phyloP scores from a whole-genome alignment of 2,329 filamentous ascomycete genomes.

The Kalaharituber pfeilii region DNA sequence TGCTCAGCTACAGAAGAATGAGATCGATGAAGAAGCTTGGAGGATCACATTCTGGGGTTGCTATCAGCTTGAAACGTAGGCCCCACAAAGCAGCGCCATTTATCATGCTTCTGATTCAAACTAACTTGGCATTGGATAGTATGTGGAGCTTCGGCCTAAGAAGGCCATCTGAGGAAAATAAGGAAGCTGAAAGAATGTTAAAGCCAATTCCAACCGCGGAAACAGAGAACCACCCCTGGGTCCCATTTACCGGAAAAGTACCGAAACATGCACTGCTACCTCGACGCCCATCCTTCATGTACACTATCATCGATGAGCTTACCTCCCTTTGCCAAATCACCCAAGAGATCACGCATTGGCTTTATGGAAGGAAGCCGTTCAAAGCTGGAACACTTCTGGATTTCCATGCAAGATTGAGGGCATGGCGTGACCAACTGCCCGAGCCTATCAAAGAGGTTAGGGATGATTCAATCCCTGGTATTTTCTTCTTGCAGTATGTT shows the following conservation, averaged over 20 bases:
- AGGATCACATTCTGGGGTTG: neutral
- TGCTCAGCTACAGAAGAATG: neutral
- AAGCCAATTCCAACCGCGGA: neutral
- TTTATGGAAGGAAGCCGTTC: neutral
- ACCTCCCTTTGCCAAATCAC: neutral
- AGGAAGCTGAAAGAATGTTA: neutral
- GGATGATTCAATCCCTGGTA: neutral
- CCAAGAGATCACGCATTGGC: neutral
- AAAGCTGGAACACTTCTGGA: neutral
- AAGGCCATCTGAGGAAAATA: neutral
- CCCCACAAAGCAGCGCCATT: too few relatives aligned
- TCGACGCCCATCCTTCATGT: neutral
- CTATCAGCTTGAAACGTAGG: neutral
- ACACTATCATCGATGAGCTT: neutral
- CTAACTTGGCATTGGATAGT: too few relatives aligned
- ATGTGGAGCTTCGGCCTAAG: neutral
- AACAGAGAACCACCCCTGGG: neutral
- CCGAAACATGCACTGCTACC: neutral
- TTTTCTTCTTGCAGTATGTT: neutral
- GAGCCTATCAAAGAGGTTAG: neutral
- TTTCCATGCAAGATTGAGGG: neutral
- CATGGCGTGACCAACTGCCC: neutral
- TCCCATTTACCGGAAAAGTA: neutral
- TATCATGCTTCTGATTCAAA: too few relatives aligned
- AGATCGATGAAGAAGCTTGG: neutral